Percentiles rank a stretch among this genome's conserved stretches.
phyloP scores from a whole-genome alignment of 2,329 filamentous ascomycete species.

The Thyridium curvatum region DNA sequence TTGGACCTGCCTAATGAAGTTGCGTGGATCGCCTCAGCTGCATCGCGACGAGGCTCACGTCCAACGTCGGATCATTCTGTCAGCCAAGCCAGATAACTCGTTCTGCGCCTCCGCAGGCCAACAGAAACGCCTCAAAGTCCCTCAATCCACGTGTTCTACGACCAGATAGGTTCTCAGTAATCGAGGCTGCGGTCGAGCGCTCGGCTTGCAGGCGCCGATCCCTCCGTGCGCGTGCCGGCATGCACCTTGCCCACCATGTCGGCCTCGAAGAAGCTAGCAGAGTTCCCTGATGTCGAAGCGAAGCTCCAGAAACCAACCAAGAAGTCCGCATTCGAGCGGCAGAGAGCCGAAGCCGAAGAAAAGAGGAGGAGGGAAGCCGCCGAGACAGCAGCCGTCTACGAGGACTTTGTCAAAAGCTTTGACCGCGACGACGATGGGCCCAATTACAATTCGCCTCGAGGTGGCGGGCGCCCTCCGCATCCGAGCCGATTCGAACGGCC shows the following conservation, averaged over 20 bases:
- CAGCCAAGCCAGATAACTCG: too few relatives aligned
- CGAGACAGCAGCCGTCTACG: slow-evolving; percentile 80
- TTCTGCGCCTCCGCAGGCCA: too few relatives aligned
- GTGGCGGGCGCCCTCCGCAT: slow-evolving; percentile 7
- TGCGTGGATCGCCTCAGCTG: too few relatives aligned
- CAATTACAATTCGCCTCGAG: slow-evolving; percentile 17
- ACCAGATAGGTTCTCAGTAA: too few relatives aligned
- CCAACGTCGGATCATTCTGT: too few relatives aligned
- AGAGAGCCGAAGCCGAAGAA: slow-evolving; percentile 83
- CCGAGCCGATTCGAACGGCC: slow-evolving; percentile 18
- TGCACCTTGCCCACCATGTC: slow-evolving; percentile 30
- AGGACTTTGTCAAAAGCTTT: slow-evolving; percentile 81
- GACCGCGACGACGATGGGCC: slow-evolving; percentile 50
- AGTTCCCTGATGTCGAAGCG: slow-evolving; percentile 66
- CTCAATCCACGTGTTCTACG: too few relatives aligned
- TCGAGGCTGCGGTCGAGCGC: too few relatives aligned
- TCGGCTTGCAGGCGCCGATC: too few relatives aligned
- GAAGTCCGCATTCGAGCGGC: slow-evolving; percentile 81
- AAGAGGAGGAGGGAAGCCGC: slow-evolving; percentile 79
- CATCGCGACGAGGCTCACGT: too few relatives aligned
- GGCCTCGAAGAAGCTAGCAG: slow-evolving; percentile 38
- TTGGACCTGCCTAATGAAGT: too few relatives aligned
- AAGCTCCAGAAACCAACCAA: slow-evolving; percentile 77
- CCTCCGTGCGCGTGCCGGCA: too few relatives aligned
- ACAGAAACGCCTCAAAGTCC: too few relatives aligned